These are phyloP conservation scores for Cordyceps tenuipes DNA, from an alignment of 2,329 filamentous ascomycete genomes.

Conservation along the genomic window DNA sequence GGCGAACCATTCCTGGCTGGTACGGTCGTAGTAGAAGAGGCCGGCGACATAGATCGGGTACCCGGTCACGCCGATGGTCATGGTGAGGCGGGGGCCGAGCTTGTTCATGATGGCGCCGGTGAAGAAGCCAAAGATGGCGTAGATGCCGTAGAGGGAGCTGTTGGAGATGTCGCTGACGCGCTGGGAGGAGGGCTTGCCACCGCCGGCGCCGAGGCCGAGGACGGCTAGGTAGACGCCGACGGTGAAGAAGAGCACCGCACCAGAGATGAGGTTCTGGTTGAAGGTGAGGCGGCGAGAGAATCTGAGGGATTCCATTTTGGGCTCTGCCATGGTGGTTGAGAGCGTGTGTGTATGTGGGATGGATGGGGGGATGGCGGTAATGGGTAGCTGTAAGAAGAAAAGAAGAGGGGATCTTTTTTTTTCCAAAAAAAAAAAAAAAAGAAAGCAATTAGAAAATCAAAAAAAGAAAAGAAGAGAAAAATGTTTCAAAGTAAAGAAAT, in stretches of 20 bases:
- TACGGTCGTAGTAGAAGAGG: slow-evolving; percentile 13
- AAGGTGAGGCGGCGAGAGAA: slow-evolving; percentile 5
- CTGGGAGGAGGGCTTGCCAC: slow-evolving; percentile 13
- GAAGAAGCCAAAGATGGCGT: slow-evolving; percentile 12
- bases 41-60: slow-evolving; percentile 11
- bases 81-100: slow-evolving; percentile 8
- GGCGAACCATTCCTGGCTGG: slow-evolving; percentile 12
- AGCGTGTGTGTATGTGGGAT: background rate
- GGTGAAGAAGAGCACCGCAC: slow-evolving; percentile 12
- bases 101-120: slow-evolving; percentile 13
- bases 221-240: slow-evolving; percentile 14
- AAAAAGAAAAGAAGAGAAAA: background rate
- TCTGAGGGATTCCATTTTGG: background rate
- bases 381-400: background rate
- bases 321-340: background rate
- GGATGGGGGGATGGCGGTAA: background rate
- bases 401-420: no score
- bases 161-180: slow-evolving; percentile 8
- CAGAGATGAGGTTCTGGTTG: slow-evolving; percentile 10
- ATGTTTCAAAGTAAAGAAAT: background rate
- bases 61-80: slow-evolving; percentile 11
- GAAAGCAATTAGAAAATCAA: background rate
- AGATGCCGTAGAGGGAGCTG: slow-evolving; percentile 11
- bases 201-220: slow-evolving; percentile 14
- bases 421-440: background rate